phyloP scores from a whole-genome alignment of 495 filamentous ascomycete species.

The Xylaria nigripes region DNA sequence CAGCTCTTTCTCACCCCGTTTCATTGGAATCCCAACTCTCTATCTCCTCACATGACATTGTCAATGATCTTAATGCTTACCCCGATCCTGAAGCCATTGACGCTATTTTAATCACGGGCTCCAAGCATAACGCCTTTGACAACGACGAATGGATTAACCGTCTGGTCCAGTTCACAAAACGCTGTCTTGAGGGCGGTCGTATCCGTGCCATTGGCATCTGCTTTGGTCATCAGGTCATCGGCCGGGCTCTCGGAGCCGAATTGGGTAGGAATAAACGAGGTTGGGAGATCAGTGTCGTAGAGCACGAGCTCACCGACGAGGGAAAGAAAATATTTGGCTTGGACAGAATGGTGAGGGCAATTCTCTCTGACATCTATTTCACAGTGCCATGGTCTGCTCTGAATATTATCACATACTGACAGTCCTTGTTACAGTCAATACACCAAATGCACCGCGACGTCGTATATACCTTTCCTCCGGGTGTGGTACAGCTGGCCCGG shows the following conservation, averaged over 20 bases:
- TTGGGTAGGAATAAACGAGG: slow-evolving; percentile 59
- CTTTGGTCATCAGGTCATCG: slow-evolving; percentile 89
- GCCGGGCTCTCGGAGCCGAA: slow-evolving; percentile 59
- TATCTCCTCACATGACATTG: slow-evolving; percentile 61
- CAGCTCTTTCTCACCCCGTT: slow-evolving; percentile 22
- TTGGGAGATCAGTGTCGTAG: slow-evolving; percentile 75
- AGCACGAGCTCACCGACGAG: slow-evolving; percentile 58
- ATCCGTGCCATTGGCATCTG: slow-evolving; percentile 73
- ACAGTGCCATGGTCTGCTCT: neutral
- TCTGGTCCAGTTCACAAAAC: slow-evolving; percentile 64
- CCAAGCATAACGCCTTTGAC: slow-evolving; percentile 48
- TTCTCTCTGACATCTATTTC: neutral
- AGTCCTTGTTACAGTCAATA: slow-evolving; percentile 48
- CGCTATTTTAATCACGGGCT: slow-evolving; percentile 74
- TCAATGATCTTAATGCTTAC: slow-evolving; percentile 49
- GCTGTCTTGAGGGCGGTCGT: slow-evolving; percentile 35
- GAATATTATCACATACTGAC: slow-evolving; percentile 4
- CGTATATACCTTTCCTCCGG: slow-evolving; percentile 55
- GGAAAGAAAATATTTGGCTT: slow-evolving; percentile 67
- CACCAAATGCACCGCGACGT: slow-evolving; percentile 90
- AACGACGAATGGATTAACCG: slow-evolving; percentile 66
- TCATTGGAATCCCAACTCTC: slow-evolving; percentile 38
- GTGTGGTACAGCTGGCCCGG: slow-evolving; percentile 54
- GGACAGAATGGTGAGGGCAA: slow-evolving; percentile 53
- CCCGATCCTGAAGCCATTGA: slow-evolving; percentile 67